Evolutionary conservation across 208 protist genomes (phyloP).

Genomic region (Trichomonas vaginalis): DNA sequence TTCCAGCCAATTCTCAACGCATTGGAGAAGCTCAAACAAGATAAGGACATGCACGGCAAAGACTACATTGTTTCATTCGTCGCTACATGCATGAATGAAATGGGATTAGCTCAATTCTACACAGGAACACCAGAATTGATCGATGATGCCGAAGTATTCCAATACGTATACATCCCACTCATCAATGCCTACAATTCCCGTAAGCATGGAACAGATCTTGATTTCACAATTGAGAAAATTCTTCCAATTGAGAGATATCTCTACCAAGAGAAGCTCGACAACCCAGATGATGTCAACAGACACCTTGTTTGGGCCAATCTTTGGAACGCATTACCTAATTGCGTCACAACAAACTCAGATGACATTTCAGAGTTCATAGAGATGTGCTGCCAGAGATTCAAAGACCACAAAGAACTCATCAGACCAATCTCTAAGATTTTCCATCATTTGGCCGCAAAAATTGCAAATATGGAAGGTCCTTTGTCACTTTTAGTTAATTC

Average conservation of each 20-base stretch:
- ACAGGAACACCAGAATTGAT: neutral
- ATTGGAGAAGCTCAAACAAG: neutral
- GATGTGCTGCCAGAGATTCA: neutral
- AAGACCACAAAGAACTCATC: neutral
- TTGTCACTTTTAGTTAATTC: neutral
- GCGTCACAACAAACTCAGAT: neutral
- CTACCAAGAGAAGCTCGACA: neutral
- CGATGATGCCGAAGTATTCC: neutral
- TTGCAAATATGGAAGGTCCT: no score
- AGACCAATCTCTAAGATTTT: neutral
- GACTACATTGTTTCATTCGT: neutral
- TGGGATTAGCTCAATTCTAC: neutral
- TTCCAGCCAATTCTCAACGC: neutral
- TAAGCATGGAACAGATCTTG: neutral
- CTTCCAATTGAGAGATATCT: neutral
- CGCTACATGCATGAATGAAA: neutral
- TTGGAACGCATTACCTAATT: neutral
- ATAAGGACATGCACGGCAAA: neutral
- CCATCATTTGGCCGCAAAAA: neutral
- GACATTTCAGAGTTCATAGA: neutral
- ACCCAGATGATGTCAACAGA: neutral
- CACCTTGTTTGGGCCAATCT: neutral
- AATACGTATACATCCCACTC: neutral
- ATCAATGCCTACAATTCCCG: neutral
- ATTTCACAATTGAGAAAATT: neutral